A percentile compares a stretch with the other conserved stretches of the same genome.
These are phyloP conservation scores for Hyphodiscus hymeniophilus DNA, from an alignment of 495 filamentous ascomycete species.

Conservation along the genomic window DNA sequence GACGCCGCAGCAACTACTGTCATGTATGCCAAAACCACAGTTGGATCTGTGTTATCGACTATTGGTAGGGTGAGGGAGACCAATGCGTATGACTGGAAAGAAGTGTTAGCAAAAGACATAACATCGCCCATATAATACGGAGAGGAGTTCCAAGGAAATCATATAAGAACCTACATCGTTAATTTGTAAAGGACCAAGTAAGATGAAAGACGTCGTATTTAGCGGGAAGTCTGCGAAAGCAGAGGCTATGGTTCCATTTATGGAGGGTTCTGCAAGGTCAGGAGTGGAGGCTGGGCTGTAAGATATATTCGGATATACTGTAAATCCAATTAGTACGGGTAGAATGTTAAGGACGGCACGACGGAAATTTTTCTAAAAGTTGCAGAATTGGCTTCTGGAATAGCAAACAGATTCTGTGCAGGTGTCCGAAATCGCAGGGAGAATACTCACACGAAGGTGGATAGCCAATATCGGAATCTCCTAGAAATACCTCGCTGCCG, in stretches of 20 bases:
- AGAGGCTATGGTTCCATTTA: constrained; percentile 31
- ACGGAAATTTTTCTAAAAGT: no score
- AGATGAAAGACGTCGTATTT: constrained; percentile 39
- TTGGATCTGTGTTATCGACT: constrained; percentile 47
- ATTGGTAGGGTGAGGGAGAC: constrained; percentile 74
- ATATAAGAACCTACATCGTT: constrained; percentile 31
- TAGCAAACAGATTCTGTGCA: no score
- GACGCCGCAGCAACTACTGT: constrained; percentile 59
- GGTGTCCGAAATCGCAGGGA: no score
- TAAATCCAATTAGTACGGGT: no score
- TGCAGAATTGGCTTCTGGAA: no score
- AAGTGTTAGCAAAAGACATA: no score
- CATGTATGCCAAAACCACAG: constrained; percentile 64
- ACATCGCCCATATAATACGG: no score
- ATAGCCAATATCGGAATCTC: constrained; percentile 51
- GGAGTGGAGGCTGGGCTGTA: constrained; percentile 37
- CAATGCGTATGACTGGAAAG: constrained; percentile 30
- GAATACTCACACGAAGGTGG: no score
- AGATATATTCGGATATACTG: constrained; percentile 68
- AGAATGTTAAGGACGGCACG: no score
- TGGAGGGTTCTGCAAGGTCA: constrained; percentile 28
- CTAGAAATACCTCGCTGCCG: constrained; percentile 48
- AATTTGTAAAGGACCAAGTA: constrained; percentile 60
- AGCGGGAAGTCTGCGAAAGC: constrained; percentile 44
- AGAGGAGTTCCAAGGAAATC: no score